These are phyloP conservation scores for Viola pubescens DNA, from an alignment of 441 rosid genomes.

Conservation along the genomic window DNA sequence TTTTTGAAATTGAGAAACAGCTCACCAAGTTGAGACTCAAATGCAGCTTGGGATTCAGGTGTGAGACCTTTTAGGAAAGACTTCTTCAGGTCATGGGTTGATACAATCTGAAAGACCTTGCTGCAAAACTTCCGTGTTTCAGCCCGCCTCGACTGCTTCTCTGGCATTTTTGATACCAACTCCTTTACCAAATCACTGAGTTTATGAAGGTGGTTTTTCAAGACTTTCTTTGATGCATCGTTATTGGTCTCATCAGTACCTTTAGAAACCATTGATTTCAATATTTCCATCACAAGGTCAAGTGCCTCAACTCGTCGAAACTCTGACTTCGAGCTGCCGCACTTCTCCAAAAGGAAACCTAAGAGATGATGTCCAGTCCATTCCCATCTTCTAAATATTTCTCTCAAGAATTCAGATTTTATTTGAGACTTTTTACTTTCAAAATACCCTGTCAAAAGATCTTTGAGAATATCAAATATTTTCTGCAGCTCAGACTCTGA, in stretches of 20 bases:
- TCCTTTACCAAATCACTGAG: slow-evolving; percentile 47
- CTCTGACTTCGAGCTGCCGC: slow-evolving; percentile 50
- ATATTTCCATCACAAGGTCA: slow-evolving; percentile 58
- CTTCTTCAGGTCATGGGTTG: slow-evolving; percentile 41
- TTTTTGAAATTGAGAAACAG: slow-evolving; percentile 49
- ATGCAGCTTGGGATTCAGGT: slow-evolving; percentile 49
- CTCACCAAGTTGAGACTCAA: slow-evolving; percentile 64
- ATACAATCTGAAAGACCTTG: slow-evolving; percentile 51
- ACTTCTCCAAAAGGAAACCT: slow-evolving; percentile 56
- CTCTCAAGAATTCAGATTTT: slow-evolving; percentile 67
- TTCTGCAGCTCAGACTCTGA: slow-evolving; percentile 49
- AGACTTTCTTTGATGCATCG: slow-evolving; percentile 40
- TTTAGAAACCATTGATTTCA: slow-evolving; percentile 47
- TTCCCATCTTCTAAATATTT: slow-evolving; percentile 66
- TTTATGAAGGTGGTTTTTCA: slow-evolving; percentile 43
- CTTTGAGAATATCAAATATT: slow-evolving; percentile 43
- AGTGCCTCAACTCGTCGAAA: slow-evolving; percentile 76
- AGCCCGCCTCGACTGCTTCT: slow-evolving; percentile 60
- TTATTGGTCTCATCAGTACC: slow-evolving; percentile 28
- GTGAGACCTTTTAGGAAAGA: slow-evolving; percentile 49
- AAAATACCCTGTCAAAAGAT: slow-evolving; percentile 46
- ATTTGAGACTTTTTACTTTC: slow-evolving; percentile 70
- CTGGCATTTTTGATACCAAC: slow-evolving; percentile 59
- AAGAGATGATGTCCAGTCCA: slow-evolving; percentile 63
- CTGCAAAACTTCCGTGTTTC: slow-evolving; percentile 66